phyloP scores from a whole-genome alignment of 2,329 filamentous ascomycete genomes.

The Pleurostoma richardsiae region DNA sequence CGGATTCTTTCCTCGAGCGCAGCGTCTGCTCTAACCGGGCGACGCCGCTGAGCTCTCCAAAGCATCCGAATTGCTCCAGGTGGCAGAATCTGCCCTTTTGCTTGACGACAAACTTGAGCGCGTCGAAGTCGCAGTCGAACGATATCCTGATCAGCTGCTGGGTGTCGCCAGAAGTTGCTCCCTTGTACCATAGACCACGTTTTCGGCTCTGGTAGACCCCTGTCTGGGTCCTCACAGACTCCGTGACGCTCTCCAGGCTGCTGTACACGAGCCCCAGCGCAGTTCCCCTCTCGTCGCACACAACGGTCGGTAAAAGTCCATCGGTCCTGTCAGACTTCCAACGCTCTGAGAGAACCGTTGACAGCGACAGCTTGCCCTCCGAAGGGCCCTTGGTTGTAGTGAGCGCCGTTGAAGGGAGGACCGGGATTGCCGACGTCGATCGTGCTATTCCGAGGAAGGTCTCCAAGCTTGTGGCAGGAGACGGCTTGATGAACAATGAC shows the following conservation, averaged over 20 bases:
- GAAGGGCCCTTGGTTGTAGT: slow-evolving; percentile 60
- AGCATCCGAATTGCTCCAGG: slow-evolving; percentile 86
- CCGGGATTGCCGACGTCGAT: slow-evolving; percentile 57
- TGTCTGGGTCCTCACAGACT: slow-evolving; percentile 70
- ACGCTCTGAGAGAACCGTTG: slow-evolving; percentile 66
- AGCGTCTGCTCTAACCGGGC: slow-evolving; percentile 84
- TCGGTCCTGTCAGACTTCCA: slow-evolving; percentile 81
- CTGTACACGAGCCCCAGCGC: slow-evolving; percentile 92
- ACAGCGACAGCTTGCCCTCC: slow-evolving; percentile 56
- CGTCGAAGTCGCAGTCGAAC: slow-evolving; percentile 91
- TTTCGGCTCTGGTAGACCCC: slow-evolving; percentile 97
- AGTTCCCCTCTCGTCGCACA: slow-evolving; percentile 80
- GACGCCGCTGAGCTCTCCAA: slow-evolving; percentile 78
- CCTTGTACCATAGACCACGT: slow-evolving; percentile 94
- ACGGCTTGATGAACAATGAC: slow-evolving; percentile 46
- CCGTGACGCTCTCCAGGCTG: slow-evolving; percentile 81
- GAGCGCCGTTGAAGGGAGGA: slow-evolving; percentile 67
- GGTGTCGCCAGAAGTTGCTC: slow-evolving; percentile 87
- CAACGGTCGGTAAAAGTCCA: slow-evolving; percentile 81
- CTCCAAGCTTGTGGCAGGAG: slow-evolving; percentile 36
- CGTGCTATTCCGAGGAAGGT: slow-evolving; percentile 41
- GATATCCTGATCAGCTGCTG: slow-evolving; percentile 83
- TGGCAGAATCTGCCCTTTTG: slow-evolving; percentile 95
- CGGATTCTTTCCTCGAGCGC: slow-evolving; percentile 72
- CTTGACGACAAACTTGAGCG: slow-evolving; percentile 80